Evolutionary conservation across 805 yeast genomes (phyloP).

Genomic region (Myxozyma lipomycoides): DNA sequence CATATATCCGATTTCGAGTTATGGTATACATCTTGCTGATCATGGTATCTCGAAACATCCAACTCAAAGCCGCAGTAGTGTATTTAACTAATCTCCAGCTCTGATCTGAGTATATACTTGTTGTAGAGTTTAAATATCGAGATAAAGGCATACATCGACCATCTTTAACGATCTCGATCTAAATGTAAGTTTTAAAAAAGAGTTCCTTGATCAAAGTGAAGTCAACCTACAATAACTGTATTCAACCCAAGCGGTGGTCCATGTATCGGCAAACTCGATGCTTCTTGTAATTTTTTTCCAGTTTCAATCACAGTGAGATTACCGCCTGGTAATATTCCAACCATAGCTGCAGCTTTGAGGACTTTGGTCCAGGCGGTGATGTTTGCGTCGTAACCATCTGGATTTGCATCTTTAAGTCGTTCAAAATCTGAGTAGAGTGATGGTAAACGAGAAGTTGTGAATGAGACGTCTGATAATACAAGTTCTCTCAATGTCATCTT

Average conservation of each 20-base stretch:
- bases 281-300: conserved; percentile 8
- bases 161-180: conserved; percentile 13
- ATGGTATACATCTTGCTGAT: conserved; percentile 7
- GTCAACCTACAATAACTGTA: conserved; percentile 18
- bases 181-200: neutral
- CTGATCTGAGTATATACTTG: conserved; percentile 15
- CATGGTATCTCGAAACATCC: conserved; percentile 15
- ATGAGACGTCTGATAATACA: conserved; percentile 33
- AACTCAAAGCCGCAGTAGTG: conserved; percentile 4
- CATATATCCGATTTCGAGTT: neutral
- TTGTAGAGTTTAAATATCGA: conserved; percentile 1
- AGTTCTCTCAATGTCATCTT: conserved; percentile 11
- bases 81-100: conserved; percentile 10
- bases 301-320: conserved; percentile 17
- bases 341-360: conserved; percentile 23
- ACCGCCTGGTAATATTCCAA: neutral
- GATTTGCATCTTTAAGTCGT: conserved; percentile 43
- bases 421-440: conserved; percentile 51
- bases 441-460: conserved; percentile 42
- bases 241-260: conserved; percentile 17
- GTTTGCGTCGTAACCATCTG: conserved; percentile 51
- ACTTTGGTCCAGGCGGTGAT: conserved; percentile 45
- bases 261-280: conserved; percentile 4
- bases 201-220: too few relatives aligned
- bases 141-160: conserved; percentile 8